Conservation (phyloP, 2,329 filamentous ascomycete genomes). For the Cladosporium sp. region DNA sequence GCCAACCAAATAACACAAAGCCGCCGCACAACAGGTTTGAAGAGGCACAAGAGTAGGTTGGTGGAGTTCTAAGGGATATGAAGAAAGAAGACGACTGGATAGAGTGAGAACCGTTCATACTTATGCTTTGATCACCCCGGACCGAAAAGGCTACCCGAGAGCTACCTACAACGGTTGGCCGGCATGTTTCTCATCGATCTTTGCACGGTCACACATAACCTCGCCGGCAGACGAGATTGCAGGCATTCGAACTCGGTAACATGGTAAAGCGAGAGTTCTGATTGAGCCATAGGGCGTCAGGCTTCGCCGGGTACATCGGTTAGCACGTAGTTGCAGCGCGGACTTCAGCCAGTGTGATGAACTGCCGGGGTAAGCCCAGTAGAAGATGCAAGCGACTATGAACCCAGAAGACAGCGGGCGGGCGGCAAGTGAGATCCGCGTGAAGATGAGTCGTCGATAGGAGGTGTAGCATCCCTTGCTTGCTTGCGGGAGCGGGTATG, state of each 20-base stretch:
- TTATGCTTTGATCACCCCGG: slow-evolving; percentile 7
- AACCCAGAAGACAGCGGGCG: not conserved
- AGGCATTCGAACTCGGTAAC: slow-evolving; percentile 1
- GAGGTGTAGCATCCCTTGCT: not conserved
- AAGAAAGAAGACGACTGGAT: slow-evolving; percentile 11
- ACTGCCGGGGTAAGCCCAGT: not conserved
- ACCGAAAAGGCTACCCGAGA: not conserved
- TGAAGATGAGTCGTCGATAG: not conserved
- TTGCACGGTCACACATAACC: not conserved
- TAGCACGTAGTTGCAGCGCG: not conserved
- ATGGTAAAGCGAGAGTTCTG: slow-evolving; percentile 1
- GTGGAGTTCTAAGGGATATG: slow-evolving; percentile 6
- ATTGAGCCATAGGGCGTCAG: slow-evolving; percentile 3
- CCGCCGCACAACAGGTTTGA: slow-evolving; percentile 10
- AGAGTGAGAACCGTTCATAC: not conserved
- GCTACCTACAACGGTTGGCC: slow-evolving; percentile 1
- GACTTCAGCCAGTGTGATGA: not conserved
- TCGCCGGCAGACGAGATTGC: not conserved
- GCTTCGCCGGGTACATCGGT: not conserved
- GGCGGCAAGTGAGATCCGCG: not conserved
- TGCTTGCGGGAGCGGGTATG: not conserved
- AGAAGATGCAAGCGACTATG: not conserved
- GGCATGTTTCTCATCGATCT: not conserved
- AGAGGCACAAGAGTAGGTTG: slow-evolving; percentile 6
- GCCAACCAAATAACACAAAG: slow-evolving; percentile 6